Evolutionary conservation across 345 rosid species (phyloP).

Genomic region (Murraya koenigii): DNA sequence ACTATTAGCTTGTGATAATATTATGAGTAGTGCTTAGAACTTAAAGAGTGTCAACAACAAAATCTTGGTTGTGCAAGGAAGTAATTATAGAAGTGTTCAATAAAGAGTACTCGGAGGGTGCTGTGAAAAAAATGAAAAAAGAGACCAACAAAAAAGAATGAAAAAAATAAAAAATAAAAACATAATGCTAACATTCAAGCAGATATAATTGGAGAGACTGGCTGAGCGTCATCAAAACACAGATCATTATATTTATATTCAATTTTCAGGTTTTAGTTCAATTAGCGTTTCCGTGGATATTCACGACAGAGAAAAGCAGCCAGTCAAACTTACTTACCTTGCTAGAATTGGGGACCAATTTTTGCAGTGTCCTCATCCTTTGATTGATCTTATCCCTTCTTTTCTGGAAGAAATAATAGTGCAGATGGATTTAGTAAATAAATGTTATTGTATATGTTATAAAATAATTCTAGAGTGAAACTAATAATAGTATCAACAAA

Average conservation of each 20-base stretch:
- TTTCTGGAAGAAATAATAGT: constrained; percentile 45
- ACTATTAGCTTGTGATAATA: no score
- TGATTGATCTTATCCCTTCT: constrained; percentile 97
- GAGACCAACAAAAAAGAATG: no score
- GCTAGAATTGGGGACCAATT: constrained; percentile 91
- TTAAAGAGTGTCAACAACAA: no score
- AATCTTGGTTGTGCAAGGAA: no score
- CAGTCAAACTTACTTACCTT: constrained; percentile 51
- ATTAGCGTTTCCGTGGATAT: not conserved
- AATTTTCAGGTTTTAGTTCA: not conserved
- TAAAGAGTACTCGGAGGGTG: no score
- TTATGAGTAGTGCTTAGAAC: no score
- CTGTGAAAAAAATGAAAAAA: no score
- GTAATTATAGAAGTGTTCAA: no score
- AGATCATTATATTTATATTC: not conserved
- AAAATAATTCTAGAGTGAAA: not conserved
- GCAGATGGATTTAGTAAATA: not conserved
- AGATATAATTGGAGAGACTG: no score
- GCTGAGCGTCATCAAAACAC: not conserved
- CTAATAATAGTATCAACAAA: not conserved
- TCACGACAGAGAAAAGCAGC: not conserved
- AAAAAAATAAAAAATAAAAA: rapidly evolving
- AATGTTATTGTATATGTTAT: not conserved
- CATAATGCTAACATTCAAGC: no score
- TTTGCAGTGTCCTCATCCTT: constrained; percentile 96